Evolutionary conservation across 2,329 filamentous ascomycete genomes (phyloP).

Genomic region (Cordyceps militaris): DNA sequence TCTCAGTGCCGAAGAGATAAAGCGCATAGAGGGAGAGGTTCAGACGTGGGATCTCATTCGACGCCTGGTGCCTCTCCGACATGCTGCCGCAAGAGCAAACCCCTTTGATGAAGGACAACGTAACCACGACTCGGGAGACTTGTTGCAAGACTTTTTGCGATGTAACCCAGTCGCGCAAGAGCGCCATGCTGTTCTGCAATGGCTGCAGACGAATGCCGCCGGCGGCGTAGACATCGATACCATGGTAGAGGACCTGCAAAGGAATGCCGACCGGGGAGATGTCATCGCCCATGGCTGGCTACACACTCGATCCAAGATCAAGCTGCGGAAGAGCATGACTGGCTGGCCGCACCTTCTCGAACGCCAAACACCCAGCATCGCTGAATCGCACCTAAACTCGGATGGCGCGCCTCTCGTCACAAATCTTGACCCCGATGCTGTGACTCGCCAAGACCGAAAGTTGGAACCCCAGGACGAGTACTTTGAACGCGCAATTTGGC

Average conservation of each 20-base stretch:
- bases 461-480: constrained; percentile 79
- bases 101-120: constrained; percentile 22
- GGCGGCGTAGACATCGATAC: constrained; percentile 66
- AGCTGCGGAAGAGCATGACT: constrained; percentile 76
- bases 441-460: constrained; percentile 67
- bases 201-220: constrained; percentile 74
- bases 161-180: constrained; percentile 69
- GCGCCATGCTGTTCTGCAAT: constrained; percentile 72
- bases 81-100: constrained; percentile 32
- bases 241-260: constrained; percentile 68
- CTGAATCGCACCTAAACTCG: constrained; percentile 48
- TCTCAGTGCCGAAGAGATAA: constrained; percentile 21
- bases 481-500: constrained; percentile 86
- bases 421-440: constrained; percentile 85
- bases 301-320: constrained; percentile 83
- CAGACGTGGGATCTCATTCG: constrained; percentile 86
- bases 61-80: constrained; percentile 64
- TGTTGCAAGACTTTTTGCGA: constrained; percentile 67
- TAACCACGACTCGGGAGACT: constrained; percentile 17
- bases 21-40: constrained; percentile 69
- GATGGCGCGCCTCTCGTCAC: constrained; percentile 66
- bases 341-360: constrained; percentile 60
- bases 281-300: constrained; percentile 86
- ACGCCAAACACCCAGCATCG: constrained; percentile 50
- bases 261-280: constrained; percentile 69